Percentiles rank a stretch among this genome's conserved stretches.
phyloP scores from a whole-genome alignment of 495 filamentous ascomycete genomes.

The Penicillium tannophilum region DNA sequence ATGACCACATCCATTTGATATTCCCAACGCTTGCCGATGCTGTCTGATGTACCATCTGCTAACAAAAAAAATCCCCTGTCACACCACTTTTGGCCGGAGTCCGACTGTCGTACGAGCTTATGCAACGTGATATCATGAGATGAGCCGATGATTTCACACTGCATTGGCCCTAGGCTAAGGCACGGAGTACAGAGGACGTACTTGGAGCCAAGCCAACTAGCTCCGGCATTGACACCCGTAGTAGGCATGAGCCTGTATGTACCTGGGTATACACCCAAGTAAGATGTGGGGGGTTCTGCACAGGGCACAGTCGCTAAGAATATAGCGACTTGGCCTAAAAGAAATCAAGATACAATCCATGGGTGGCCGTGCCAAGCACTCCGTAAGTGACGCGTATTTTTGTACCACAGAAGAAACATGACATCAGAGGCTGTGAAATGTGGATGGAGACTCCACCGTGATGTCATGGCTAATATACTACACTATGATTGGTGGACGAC shows the following conservation, averaged over 20 bases:
- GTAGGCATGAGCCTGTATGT: background rate
- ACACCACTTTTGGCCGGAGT: conserved; percentile 1
- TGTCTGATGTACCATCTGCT: background rate
- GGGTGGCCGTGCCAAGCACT: background rate
- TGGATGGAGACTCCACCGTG: conserved; percentile 15
- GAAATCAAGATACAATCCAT: background rate
- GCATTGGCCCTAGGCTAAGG: conserved; percentile 5
- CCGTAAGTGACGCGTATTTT: conserved; percentile 12
- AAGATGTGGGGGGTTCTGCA: background rate
- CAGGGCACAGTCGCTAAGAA: background rate
- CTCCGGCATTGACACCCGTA: background rate
- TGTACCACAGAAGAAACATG: conserved; percentile 9
- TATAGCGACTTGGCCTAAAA: background rate
- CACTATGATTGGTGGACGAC: conserved; percentile 18
- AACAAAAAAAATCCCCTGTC: background rate
- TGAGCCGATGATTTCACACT: conserved; percentile 14
- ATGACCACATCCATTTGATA: background rate
- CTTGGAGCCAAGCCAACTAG: background rate
- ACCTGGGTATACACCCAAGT: background rate
- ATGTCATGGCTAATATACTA: conserved; percentile 22
- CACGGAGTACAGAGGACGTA: background rate
- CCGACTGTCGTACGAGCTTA: conserved; percentile 5
- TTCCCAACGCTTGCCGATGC: background rate
- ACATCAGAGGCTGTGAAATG: conserved; percentile 31
- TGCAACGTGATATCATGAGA: conserved; percentile 28